Evolutionary conservation across 495 filamentous ascomycete species (phyloP).

Genomic region (Aspergillus heteromorphus): DNA sequence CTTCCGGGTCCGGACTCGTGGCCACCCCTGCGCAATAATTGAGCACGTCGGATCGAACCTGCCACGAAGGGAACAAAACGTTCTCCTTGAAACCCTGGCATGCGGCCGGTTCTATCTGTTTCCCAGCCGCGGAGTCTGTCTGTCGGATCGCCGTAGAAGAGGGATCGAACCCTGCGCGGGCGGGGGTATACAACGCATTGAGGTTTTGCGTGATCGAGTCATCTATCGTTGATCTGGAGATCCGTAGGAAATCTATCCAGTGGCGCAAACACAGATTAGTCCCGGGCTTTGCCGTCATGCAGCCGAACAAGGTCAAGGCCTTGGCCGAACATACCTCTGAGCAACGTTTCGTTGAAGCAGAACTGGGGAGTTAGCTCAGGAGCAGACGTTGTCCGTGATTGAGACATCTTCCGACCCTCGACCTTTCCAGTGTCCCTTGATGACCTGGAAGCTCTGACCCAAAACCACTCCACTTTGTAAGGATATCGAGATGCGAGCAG

Average conservation of each 20-base stretch:
- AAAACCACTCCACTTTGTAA: slow-evolving; percentile 42
- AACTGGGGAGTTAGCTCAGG: slow-evolving; percentile 79
- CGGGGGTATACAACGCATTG: slow-evolving; percentile 80
- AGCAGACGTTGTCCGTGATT: slow-evolving; percentile 44
- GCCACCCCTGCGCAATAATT: slow-evolving; percentile 89
- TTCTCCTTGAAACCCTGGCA: slow-evolving; percentile 72
- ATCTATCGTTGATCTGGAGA: slow-evolving; percentile 81
- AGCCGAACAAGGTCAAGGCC: background rate
- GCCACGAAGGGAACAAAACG: slow-evolving; percentile 86
- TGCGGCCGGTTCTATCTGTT: slow-evolving; percentile 50
- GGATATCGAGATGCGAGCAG: background rate
- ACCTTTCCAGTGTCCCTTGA: slow-evolving; percentile 16
- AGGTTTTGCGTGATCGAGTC: slow-evolving; percentile 91
- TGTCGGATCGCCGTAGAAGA: slow-evolving; percentile 63
- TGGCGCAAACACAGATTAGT: slow-evolving; percentile 6
- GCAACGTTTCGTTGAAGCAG: slow-evolving; percentile 80
- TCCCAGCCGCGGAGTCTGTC: slow-evolving; percentile 31
- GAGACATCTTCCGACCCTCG: slow-evolving; percentile 50
- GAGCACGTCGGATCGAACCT: slow-evolving; percentile 75
- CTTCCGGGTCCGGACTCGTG: slow-evolving; percentile 78
- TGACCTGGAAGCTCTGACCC: slow-evolving; percentile 22
- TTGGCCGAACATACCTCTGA: slow-evolving; percentile 61
- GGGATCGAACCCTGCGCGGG: slow-evolving; percentile 69
- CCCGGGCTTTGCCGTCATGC: background rate
- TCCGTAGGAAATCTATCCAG: slow-evolving; percentile 77